These are phyloP conservation scores for Venturia nashicola DNA, from an alignment of 2,329 filamentous ascomycete species.

Conservation along the genomic window DNA sequence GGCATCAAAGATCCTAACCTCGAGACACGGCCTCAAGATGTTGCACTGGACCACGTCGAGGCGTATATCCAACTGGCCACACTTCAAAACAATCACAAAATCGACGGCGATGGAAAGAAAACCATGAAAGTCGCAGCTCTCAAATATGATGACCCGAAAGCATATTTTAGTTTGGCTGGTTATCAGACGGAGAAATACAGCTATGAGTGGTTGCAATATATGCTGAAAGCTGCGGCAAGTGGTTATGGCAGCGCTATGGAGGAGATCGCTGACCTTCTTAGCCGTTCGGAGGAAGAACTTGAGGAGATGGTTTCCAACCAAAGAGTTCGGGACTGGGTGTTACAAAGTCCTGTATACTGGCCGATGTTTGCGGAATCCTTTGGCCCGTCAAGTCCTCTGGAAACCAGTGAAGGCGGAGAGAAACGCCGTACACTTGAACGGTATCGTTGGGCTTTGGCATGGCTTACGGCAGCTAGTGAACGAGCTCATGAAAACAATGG, in stretches of 20 bases:
- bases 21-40: not conserved
- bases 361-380: not conserved
- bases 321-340: not conserved
- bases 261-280: not conserved
- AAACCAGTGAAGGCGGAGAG: no score
- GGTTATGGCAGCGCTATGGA: not conserved
- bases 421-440: not conserved
- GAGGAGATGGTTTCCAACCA: not conserved
- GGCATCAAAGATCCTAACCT: not conserved
- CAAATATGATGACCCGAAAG: not conserved
- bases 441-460: not conserved
- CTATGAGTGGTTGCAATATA: conserved; percentile 7
- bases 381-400: not conserved
- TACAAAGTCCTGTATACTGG: not conserved
- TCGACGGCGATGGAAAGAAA: not conserved
- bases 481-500: not conserved
- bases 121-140: not conserved
- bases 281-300: not conserved
- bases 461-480: not conserved
- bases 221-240: not conserved
- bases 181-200: not conserved
- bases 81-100: not conserved
- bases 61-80: not conserved
- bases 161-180: not conserved
- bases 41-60: not conserved